A percentile compares a stretch with the other conserved stretches of the same genome.
Conservation (phyloP, 257 asterid species). For the Plectranthus barbatus region DNA sequence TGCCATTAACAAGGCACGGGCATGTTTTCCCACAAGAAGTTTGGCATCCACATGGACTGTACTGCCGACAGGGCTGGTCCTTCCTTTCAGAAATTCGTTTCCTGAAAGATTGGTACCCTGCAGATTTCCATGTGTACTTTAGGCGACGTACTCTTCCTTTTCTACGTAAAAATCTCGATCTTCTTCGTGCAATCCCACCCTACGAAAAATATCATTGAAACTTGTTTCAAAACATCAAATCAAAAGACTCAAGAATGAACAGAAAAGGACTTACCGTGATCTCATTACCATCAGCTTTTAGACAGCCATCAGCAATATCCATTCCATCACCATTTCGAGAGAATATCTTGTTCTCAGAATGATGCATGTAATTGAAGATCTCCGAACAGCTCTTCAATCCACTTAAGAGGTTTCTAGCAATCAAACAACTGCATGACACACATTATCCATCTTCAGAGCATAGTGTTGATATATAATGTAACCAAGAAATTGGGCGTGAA, state of each 20-base stretch:
- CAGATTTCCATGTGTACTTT: conserved; percentile 88
- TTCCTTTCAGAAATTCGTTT: conserved; percentile 83
- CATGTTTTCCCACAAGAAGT: conserved; percentile 91
- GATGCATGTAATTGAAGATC: conserved; percentile 72
- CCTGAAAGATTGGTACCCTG: conserved; percentile 80
- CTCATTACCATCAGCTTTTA: conserved; percentile 66
- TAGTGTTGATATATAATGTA: conserved; percentile 5
- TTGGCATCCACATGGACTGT: conserved; percentile 89
- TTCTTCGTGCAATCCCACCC: conserved; percentile 81
- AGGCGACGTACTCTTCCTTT: conserved; percentile 89
- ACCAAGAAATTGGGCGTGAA: neutral
- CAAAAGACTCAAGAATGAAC: conserved; percentile 9
- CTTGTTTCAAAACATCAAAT: conserved; percentile 5
- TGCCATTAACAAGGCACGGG: conserved; percentile 72
- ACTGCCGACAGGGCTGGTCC: conserved; percentile 92
- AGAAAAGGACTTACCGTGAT: conserved; percentile 40
- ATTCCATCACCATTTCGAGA: conserved; percentile 42
- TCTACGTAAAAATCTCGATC: conserved; percentile 82
- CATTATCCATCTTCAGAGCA: conserved; percentile 15
- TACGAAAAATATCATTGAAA: conserved; percentile 18
- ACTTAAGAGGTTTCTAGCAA: conserved; percentile 84
- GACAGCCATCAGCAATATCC: conserved; percentile 44
- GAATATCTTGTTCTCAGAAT: conserved; percentile 42
- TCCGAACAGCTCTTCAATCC: conserved; percentile 81
- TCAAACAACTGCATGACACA: conserved; percentile 74